Evolutionary conservation across 768 basidiomycete species (phyloP).

Genomic region (Mrakia frigida): DNA sequence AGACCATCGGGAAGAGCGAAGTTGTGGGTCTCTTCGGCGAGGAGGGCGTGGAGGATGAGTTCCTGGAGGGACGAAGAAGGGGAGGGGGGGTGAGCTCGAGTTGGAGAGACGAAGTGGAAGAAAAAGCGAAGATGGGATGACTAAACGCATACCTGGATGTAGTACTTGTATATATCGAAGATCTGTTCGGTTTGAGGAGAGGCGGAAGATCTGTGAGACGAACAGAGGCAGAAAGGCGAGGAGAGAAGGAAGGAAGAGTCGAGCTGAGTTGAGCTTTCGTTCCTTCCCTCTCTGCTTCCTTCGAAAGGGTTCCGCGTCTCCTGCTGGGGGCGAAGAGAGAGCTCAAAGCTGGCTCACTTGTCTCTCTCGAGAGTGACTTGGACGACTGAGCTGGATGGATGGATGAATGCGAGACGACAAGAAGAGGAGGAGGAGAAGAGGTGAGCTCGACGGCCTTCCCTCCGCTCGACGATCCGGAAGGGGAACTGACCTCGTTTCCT

Average conservation of each 20-base stretch:
- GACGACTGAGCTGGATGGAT: not conserved
- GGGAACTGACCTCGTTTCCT: not conserved
- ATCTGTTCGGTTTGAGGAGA: not conserved
- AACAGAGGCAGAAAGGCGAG: not conserved
- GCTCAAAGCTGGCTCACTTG: not conserved
- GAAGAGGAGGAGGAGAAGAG: not conserved
- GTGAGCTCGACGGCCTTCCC: too few relatives aligned
- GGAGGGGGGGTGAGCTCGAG: not conserved
- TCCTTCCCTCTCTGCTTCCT: not conserved
- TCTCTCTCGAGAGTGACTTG: slow-evolving; percentile 1
- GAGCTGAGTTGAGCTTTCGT: not conserved
- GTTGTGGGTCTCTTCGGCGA: not conserved
- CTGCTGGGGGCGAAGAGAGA: too few relatives aligned
- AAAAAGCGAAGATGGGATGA: too few relatives aligned
- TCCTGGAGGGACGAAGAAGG: not conserved
- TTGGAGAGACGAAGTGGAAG: too few relatives aligned
- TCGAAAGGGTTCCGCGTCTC: too few relatives aligned
- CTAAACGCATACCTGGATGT: not conserved
- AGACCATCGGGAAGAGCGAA: not conserved
- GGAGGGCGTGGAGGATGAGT: not conserved
- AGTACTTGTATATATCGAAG: not conserved
- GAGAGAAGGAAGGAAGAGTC: not conserved
- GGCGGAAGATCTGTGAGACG: not conserved
- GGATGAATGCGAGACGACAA: not conserved
- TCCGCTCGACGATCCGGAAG: too few relatives aligned